Evolutionary conservation across 108 stramenopile genomes (phyloP).

Genomic region (Skeletonema tropicum): DNA sequence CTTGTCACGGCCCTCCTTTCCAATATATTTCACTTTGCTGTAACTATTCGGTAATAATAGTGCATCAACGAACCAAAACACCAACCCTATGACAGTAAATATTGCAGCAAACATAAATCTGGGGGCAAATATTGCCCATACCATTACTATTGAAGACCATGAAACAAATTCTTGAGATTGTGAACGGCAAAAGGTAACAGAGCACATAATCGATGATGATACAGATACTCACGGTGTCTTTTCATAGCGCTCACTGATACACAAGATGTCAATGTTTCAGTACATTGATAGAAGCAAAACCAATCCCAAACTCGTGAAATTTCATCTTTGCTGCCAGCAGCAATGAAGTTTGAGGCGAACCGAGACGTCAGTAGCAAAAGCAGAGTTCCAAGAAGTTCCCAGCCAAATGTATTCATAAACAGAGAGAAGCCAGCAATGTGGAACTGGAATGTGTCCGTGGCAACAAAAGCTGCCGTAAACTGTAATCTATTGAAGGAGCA

Average conservation of each 20-base stretch:
- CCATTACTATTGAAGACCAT: conserved; percentile 55
- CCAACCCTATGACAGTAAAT: conserved; percentile 46
- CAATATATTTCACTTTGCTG: background rate
- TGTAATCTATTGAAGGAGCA: conserved; percentile 85
- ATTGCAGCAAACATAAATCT: conserved; percentile 76
- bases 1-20: background rate
- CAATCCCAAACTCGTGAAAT: conserved; percentile 57
- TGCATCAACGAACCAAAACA: conserved; percentile 21
- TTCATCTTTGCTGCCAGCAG: background rate
- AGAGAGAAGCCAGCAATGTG: conserved; percentile 69
- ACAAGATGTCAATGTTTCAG: conserved; percentile 70
- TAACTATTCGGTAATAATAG: background rate
- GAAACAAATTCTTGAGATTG: background rate
- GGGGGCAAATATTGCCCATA: conserved; percentile 91
- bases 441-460: conserved; percentile 74
- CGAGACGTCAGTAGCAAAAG: conserved; percentile 51
- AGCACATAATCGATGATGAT: background rate
- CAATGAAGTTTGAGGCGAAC: background rate
- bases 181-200: background rate
- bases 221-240: conserved; percentile 46
- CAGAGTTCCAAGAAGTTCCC: conserved; percentile 74
- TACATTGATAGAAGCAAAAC: conserved; percentile 67
- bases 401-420: conserved; percentile 86
- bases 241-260: conserved; percentile 80
- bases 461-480: conserved; percentile 84